Percentiles rank a stretch among this genome's conserved stretches.
phyloP scores from a whole-genome alignment of 352 stramenopile genomes.

The Discostella stelligera region DNA sequence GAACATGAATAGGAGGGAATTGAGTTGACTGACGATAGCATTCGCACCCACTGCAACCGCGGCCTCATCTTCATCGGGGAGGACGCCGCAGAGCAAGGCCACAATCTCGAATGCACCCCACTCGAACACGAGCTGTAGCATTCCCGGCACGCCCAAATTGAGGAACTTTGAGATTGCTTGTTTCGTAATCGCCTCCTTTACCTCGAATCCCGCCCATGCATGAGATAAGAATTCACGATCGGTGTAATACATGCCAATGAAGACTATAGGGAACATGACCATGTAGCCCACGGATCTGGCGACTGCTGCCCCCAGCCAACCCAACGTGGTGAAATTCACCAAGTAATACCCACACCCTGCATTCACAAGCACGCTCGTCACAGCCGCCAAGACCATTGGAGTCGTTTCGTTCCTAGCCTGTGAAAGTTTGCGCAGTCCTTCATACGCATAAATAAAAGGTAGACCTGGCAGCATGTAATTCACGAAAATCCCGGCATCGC shows the following conservation, averaged over 20 bases:
- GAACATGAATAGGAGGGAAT: conserved; percentile 79
- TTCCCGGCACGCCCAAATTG: conserved; percentile 82
- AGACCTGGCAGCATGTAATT: conserved; percentile 84
- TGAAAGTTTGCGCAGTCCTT: conserved; percentile 85
- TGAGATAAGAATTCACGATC: conserved; percentile 63
- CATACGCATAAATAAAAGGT: conserved; percentile 86
- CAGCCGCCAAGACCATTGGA: conserved; percentile 84
- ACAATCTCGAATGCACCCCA: conserved; percentile 68
- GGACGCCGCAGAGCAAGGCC: conserved; percentile 80
- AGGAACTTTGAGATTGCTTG: conserved; percentile 84
- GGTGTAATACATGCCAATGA: conserved; percentile 17
- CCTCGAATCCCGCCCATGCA: conserved; percentile 84
- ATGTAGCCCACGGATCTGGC: conserved; percentile 81
- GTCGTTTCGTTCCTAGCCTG: conserved; percentile 87
- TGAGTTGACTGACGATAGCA: conserved; percentile 84
- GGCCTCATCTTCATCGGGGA: conserved; percentile 62
- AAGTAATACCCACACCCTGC: conserved; percentile 85
- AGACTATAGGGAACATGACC: conserved; percentile 79
- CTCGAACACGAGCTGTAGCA: conserved; percentile 88
- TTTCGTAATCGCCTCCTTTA: conserved; percentile 66
- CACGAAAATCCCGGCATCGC: conserved; percentile 81
- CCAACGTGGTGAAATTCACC: conserved; percentile 83
- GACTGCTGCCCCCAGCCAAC: conserved; percentile 85
- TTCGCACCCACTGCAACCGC: conserved; percentile 85
- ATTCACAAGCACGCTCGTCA: conserved; percentile 86